Evolutionary conservation across 768 basidiomycete species (phyloP).

Genomic region (Stropharia rugosoannulata): DNA sequence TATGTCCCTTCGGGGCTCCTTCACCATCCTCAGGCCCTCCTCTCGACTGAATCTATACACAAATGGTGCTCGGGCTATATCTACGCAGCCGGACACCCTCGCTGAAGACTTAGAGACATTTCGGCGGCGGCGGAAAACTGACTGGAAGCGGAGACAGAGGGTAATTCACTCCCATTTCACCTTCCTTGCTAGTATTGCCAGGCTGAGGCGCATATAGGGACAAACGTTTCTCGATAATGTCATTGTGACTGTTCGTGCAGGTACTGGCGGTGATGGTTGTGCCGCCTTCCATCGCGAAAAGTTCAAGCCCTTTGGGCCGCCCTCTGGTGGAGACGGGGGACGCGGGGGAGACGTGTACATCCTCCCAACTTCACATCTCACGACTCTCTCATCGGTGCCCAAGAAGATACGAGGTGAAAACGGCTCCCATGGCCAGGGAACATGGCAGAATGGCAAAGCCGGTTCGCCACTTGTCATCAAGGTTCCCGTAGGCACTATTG

Average conservation of each 20-base stretch:
- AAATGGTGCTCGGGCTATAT: background rate
- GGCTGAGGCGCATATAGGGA: slow-evolving; percentile 45
- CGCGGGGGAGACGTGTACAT: slow-evolving; percentile 87
- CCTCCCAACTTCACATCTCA: slow-evolving; percentile 72
- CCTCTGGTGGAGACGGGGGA: slow-evolving; percentile 93
- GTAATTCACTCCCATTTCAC: slow-evolving; percentile 29
- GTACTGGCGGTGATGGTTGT: slow-evolving; percentile 87
- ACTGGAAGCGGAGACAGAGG: slow-evolving; percentile 74
- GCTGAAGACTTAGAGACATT: slow-evolving; percentile 35
- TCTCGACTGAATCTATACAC: background rate
- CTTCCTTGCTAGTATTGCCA: background rate
- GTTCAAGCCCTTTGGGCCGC: slow-evolving; percentile 79
- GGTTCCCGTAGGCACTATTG: slow-evolving; percentile 90
- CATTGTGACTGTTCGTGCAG: slow-evolving; percentile 75
- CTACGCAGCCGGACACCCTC: slow-evolving; percentile 1
- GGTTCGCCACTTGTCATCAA: slow-evolving; percentile 72
- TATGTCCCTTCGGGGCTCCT: background rate
- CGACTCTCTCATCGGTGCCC: slow-evolving; percentile 72
- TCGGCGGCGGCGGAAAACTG: slow-evolving; percentile 55
- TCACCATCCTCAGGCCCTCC: background rate
- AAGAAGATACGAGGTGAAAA: slow-evolving; percentile 64
- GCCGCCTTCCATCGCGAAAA: slow-evolving; percentile 94
- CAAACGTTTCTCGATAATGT: slow-evolving; percentile 82
- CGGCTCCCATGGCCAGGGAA: slow-evolving; percentile 77
- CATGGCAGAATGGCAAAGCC: slow-evolving; percentile 82